phyloP scores from a whole-genome alignment of 2,329 filamentous ascomycete species.

The Thermothelomyces thermophilus region DNA sequence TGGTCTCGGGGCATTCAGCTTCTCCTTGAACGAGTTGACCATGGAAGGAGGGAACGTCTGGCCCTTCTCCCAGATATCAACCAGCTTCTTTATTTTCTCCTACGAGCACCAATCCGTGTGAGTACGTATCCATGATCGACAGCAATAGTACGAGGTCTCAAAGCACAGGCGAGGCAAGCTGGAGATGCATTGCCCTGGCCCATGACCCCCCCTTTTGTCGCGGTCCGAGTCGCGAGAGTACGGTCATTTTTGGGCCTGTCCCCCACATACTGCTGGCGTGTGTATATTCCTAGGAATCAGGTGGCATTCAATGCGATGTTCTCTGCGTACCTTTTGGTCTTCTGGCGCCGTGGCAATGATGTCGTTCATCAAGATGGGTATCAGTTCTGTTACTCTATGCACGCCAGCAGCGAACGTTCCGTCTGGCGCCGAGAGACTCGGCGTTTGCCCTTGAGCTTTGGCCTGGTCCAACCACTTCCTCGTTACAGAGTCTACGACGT shows the following conservation, averaged over 20 bases:
- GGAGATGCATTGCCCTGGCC: background rate
- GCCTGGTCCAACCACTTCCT: conserved; percentile 98
- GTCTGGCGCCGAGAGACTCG: conserved; percentile 73
- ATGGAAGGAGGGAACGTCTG: conserved; percentile 79
- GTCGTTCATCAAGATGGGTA: conserved; percentile 92
- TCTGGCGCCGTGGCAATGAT: conserved; percentile 81
- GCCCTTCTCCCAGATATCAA: conserved; percentile 97
- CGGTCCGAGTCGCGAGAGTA: background rate
- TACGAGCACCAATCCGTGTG: conserved; percentile 49
- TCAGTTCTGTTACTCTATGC: conserved; percentile 90
- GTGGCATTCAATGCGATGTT: conserved; percentile 15
- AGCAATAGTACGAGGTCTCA: conserved; percentile 18
- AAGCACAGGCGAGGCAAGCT: conserved; percentile 5
- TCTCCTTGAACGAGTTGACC: conserved; percentile 76
- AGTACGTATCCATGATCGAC: conserved; percentile 28
- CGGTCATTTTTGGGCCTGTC: conserved; percentile 1
- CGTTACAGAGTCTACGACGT: conserved; percentile 99
- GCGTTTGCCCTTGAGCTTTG: conserved; percentile 68
- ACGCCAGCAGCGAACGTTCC: conserved; percentile 94
- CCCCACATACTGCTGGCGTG: conserved; percentile 5
- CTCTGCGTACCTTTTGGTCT: conserved; percentile 88
- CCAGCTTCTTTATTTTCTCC: conserved; percentile 91
- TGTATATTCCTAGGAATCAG: conserved; percentile 9
- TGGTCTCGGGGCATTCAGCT: conserved; percentile 55
- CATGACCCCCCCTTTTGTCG: background rate